Conservation (phyloP, 768 basidiomycete species). For the Boletus fagicola region DNA sequence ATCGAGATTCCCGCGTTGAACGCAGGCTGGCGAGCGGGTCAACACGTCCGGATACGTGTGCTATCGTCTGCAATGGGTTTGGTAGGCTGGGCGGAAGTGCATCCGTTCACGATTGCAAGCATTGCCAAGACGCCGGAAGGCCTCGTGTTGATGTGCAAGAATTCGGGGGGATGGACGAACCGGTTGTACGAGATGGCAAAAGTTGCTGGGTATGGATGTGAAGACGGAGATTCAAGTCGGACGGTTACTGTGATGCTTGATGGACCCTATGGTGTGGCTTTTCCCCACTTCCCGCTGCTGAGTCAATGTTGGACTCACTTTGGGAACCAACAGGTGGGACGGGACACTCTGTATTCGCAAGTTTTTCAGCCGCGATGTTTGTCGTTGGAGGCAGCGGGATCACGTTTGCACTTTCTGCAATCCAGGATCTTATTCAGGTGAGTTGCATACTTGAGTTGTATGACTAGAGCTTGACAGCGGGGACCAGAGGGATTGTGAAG, state of each 20-base stretch:
- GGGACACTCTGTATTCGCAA: constrained; percentile 45
- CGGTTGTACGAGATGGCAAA: constrained; percentile 42
- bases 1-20: constrained; percentile 45
- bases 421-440: constrained; percentile 51
- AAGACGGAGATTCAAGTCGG: constrained; percentile 22
- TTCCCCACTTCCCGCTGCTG: neutral
- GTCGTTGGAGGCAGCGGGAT: constrained; percentile 63
- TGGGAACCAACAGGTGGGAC: constrained; percentile 35
- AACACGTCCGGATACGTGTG: constrained; percentile 55
- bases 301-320: neutral
- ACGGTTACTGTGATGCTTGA: constrained; percentile 45
- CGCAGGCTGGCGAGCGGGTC: constrained; percentile 58
- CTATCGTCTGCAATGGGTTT: constrained; percentile 40
- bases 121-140: constrained; percentile 42
- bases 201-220: constrained; percentile 35
- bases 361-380: constrained; percentile 53
- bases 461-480: constrained; percentile 1
- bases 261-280: constrained; percentile 48
- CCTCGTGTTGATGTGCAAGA: constrained; percentile 51
- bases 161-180: constrained; percentile 49
- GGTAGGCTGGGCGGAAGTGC: constrained; percentile 42
- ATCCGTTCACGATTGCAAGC: constrained; percentile 54
- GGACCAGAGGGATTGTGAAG: constrained; percentile 23
- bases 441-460: neutral
- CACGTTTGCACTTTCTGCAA: constrained; percentile 50